Percentiles rank a stretch among this genome's conserved stretches.
These are phyloP conservation scores for Cryptococcus maquisensis DNA, from an alignment of 1,284 basidiomycete genomes.

Conservation along the genomic window DNA sequence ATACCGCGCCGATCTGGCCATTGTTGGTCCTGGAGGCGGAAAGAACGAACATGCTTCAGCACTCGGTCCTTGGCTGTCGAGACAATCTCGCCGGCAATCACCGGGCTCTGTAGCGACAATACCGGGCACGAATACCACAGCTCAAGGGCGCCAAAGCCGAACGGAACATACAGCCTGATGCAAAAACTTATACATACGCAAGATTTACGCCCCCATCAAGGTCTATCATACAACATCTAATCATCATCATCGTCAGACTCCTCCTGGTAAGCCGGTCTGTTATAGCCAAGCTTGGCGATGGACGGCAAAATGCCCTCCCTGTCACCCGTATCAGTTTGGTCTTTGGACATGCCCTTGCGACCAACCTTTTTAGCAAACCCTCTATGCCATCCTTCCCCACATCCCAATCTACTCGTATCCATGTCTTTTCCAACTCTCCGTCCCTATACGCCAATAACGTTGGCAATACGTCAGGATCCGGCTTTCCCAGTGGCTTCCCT, in stretches of 20 bases:
- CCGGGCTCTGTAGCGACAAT: too few relatives aligned
- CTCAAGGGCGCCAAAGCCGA: too few relatives aligned
- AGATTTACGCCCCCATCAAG: not conserved
- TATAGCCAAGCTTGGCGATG: constrained; percentile 1
- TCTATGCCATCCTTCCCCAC: constrained; percentile 32
- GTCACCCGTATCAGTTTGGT: too few relatives aligned
- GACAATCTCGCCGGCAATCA: too few relatives aligned
- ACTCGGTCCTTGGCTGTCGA: too few relatives aligned
- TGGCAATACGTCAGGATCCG: constrained; percentile 47
- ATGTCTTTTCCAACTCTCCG: constrained; percentile 41
- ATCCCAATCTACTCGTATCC: constrained; percentile 46
- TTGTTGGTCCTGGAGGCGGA: too few relatives aligned
- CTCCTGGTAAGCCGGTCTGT: not conserved
- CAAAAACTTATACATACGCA: not conserved
- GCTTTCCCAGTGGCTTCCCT: constrained; percentile 12
- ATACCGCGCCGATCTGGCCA: too few relatives aligned
- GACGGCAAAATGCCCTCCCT: constrained; percentile 10
- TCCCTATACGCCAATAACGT: constrained; percentile 43
- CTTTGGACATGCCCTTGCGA: not conserved
- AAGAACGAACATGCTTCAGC: too few relatives aligned
- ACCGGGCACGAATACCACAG: too few relatives aligned
- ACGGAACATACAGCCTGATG: not conserved
- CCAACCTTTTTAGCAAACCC: constrained; percentile 34
- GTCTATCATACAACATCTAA: not conserved
- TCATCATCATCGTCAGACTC: constrained; percentile 1